Conservation (phyloP, 345 rosid species). For the Raphanus raphanistrum region DNA sequence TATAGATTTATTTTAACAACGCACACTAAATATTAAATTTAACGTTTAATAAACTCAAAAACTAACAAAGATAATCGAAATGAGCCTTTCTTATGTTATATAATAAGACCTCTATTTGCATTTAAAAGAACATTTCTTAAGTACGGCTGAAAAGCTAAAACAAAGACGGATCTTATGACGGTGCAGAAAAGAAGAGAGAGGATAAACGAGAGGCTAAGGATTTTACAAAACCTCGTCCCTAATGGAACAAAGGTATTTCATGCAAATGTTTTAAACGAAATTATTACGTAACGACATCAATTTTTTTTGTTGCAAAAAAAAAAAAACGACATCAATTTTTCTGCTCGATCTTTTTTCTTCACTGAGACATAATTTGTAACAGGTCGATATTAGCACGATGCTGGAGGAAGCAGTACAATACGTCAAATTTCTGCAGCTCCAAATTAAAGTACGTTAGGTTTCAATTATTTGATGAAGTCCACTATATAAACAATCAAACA, state of each 20-base stretch:
- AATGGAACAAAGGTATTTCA: slow-evolving; percentile 79
- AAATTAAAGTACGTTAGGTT: slow-evolving; percentile 56
- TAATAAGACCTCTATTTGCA: background rate
- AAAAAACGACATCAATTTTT: background rate
- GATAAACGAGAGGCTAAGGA: slow-evolving; percentile 74
- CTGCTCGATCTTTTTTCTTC: background rate
- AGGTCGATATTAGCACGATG: slow-evolving; percentile 96
- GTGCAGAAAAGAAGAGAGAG: slow-evolving; percentile 86
- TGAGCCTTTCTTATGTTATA: background rate
- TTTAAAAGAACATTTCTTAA: background rate
- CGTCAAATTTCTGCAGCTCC: slow-evolving; percentile 84
- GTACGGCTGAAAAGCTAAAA: background rate
- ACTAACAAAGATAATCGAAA: background rate
- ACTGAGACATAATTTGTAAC: slow-evolving; percentile 21
- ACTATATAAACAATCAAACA: background rate
- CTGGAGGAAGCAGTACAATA: slow-evolving; percentile 92
- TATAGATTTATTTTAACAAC: background rate
- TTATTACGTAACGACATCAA: slow-evolving; percentile 5
- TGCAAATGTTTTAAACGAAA: background rate
- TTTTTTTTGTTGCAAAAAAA: too few species aligned
- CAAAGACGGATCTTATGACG: background rate
- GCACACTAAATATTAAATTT: background rate
- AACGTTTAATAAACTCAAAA: background rate
- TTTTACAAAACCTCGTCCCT: slow-evolving; percentile 80
- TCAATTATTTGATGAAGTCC: background rate